Evolutionary conservation across 306 rosid species (phyloP).

Genomic region (Myrica gale): DNA sequence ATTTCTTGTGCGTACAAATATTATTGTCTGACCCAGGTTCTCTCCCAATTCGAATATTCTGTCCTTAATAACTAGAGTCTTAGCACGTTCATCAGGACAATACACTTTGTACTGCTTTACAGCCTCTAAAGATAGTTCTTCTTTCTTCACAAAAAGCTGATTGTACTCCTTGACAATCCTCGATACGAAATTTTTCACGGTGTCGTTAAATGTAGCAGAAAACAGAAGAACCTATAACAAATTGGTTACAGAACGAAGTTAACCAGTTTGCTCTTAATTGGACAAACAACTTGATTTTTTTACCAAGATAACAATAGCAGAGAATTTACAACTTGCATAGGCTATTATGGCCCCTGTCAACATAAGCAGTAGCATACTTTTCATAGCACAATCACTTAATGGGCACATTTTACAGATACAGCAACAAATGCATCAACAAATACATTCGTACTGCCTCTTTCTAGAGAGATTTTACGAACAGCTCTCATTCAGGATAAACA

Average conservation of each 20-base stretch:
- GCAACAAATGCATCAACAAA: neutral
- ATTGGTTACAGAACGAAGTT: slow-evolving; percentile 7
- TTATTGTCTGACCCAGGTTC: slow-evolving; percentile 83
- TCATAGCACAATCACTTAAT: neutral
- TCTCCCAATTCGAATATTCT: slow-evolving; percentile 79
- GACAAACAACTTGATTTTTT: neutral
- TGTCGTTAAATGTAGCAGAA: slow-evolving; percentile 92
- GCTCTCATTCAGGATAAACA: neutral
- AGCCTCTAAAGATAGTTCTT: slow-evolving; percentile 72
- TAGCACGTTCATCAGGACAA: slow-evolving; percentile 63
- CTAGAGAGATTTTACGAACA: neutral
- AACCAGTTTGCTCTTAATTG: neutral
- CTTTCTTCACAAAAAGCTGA: slow-evolving; percentile 79
- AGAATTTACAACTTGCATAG: neutral
- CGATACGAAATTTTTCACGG: slow-evolving; percentile 64
- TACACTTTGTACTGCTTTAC: slow-evolving; percentile 82
- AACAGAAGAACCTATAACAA: slow-evolving; percentile 67
- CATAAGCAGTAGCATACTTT: neutral
- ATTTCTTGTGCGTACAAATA: slow-evolving; percentile 67
- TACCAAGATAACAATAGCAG: neutral
- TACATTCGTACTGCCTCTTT: neutral
- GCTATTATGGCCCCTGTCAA: neutral
- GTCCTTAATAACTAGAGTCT: slow-evolving; percentile 57
- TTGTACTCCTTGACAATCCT: slow-evolving; percentile 63
- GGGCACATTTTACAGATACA: neutral